These are phyloP conservation scores for Celoporthe dispersa DNA, from an alignment of 2,329 filamentous ascomycete genomes.

Conservation along the genomic window DNA sequence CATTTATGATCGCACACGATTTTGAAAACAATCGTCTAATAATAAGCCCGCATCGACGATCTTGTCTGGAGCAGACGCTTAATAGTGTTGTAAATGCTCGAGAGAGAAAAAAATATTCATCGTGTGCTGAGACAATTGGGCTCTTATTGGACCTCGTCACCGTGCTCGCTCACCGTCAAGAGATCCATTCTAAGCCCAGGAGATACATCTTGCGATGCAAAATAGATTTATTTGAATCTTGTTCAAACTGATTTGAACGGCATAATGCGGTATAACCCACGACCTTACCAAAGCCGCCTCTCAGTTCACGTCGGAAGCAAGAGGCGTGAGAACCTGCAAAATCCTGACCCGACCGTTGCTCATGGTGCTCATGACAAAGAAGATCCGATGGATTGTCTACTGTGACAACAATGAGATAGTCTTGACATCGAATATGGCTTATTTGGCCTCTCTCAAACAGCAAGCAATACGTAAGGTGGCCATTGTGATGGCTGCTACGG, in stretches of 20 bases:
- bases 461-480: not conserved
- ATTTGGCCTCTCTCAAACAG: not conserved
- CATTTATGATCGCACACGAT: not conserved
- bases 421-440: not conserved
- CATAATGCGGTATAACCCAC: not conserved
- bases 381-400: not conserved
- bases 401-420: not conserved
- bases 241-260: not conserved
- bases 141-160: not conserved
- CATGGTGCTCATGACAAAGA: not conserved
- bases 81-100: not conserved
- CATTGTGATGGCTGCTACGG: not conserved
- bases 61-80: not conserved
- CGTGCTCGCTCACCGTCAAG: no score
- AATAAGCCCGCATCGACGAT: not conserved
- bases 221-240: not conserved
- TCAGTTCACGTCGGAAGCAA: not conserved
- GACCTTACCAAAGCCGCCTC: not conserved
- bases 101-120: not conserved
- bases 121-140: not conserved
- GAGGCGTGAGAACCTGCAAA: not conserved
- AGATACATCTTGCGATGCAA: not conserved
- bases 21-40: not conserved
- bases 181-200: not conserved
- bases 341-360: not conserved